Evolutionary conservation across 306 rosid species (phyloP), one percentile per base, ranked within the genome.

Genomic region (Styphnolobium japonicum): DNA sequence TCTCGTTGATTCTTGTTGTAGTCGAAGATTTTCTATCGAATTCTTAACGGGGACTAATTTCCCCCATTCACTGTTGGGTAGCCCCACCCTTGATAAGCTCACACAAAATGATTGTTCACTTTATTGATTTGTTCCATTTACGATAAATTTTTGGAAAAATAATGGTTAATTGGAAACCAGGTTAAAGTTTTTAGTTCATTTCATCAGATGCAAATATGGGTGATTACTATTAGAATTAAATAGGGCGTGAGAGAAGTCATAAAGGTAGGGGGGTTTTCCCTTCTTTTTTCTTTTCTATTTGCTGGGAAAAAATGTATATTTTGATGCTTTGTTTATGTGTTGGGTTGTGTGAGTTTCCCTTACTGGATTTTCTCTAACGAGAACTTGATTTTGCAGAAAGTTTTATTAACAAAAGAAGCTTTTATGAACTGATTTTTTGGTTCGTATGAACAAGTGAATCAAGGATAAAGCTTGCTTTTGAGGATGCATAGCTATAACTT

Each of bases 381-480:
- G 5, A 18, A 60, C 36, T 45, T 62, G 58, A 6, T 51, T 23
- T 33, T 8, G 16, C 25, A 16, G 36, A 60, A 75, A 75, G 8
- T 10, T 75, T 43, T 33, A 52, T 7, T 36, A 51, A 40, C 4
- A 19, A 36, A 64, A 66, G 27, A 25, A n/a, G 23, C 67, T 16
- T 51, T 27, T 15, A 4, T 1, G 14, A 40, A 10, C 58, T 45
- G 58, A 58, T 74, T n/a, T 31, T 25, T n/a, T 43, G 25, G 43
- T 62, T 42, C 9, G 10, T 53, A 19, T 16, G 58, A 74, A 58
- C 18, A 14, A 31, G 45, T 25, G 65, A 52, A 36, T 36, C 18
- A 74, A 74, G 42, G 69, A 58, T 58, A 49, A 42, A 63, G 69
- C 23, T 68, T 31, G 64, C 67, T 37, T 27, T 71, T 61, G 49